Evolutionary conservation across 2,329 filamentous ascomycete species (phyloP).

Genomic region (Aspergillus transmontanensis): DNA sequence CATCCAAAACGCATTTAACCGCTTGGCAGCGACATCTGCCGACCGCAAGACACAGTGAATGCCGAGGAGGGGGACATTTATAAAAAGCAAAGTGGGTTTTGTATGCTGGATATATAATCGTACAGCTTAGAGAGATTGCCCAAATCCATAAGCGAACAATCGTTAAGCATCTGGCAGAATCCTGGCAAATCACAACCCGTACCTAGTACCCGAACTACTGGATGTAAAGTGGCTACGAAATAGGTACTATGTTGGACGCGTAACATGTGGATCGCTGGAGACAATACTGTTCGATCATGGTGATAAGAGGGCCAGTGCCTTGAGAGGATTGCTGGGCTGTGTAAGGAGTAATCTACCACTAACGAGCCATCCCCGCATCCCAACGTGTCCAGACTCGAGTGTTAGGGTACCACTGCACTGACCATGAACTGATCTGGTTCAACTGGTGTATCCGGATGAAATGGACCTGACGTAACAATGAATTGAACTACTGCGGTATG

Average conservation of each 20-base stretch:
- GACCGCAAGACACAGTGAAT: conserved; percentile 32
- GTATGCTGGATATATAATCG: background rate
- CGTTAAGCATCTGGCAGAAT: background rate
- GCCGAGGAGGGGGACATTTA: no score
- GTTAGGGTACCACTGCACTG: background rate
- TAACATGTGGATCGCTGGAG: background rate
- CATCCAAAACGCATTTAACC: conserved; percentile 33
- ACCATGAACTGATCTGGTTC: background rate
- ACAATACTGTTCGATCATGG: background rate
- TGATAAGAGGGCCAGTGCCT: background rate
- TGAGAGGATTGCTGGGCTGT: background rate
- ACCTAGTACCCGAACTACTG: background rate
- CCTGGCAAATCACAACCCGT: background rate
- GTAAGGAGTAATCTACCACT: background rate
- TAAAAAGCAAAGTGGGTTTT: background rate
- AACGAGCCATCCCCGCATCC: background rate
- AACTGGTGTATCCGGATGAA: background rate
- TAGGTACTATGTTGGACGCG: background rate
- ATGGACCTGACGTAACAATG: background rate
- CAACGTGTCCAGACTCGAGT: background rate
- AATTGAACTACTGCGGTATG: background rate
- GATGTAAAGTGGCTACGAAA: background rate
- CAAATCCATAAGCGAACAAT: background rate
- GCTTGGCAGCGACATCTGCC: conserved; percentile 21
- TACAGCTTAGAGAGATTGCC: background rate